These are phyloP conservation scores for Phoenix dactylifera DNA, from an alignment of 176 grass and related monocot genomes.

Conservation along the genomic window DNA sequence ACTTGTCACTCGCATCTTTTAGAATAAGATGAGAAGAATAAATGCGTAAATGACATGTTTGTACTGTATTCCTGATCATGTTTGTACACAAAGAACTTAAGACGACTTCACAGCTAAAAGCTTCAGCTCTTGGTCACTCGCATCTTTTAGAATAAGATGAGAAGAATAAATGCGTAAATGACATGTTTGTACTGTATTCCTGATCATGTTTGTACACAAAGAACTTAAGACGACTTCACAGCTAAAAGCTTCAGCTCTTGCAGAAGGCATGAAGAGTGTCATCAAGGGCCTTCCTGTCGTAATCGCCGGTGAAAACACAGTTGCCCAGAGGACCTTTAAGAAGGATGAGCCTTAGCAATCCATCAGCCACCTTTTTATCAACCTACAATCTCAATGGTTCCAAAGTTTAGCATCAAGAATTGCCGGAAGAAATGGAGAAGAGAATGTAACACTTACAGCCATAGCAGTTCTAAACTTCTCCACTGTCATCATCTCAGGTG, in stretches of 20 bases:
- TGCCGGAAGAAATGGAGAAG: background rate
- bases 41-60: too few species aligned
- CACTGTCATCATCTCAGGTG: slow-evolving; percentile 76
- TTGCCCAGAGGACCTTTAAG: slow-evolving; percentile 73
- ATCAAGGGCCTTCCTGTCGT: slow-evolving; percentile 68
- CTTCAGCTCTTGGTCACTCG: too few species aligned
- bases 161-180: too few species aligned
- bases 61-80: too few species aligned
- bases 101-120: too few species aligned
- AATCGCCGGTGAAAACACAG: slow-evolving; percentile 88
- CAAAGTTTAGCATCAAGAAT: background rate
- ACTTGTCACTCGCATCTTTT: too few species aligned
- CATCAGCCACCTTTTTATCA: slow-evolving; percentile 99
- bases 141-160: too few species aligned
- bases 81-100: too few species aligned
- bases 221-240: too few species aligned
- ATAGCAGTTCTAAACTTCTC: slow-evolving; percentile 86
- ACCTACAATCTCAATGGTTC: slow-evolving; percentile 28
- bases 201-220: too few species aligned
- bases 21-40: too few species aligned
- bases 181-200: too few species aligned
- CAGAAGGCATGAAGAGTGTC: slow-evolving; percentile 81
- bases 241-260: slow-evolving; percentile 31
- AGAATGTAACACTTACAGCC: slow-evolving; percentile 48
- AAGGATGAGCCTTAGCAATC: slow-evolving; percentile 88